These are phyloP conservation scores for Camillea tinctor DNA, from an alignment of 2,329 filamentous ascomycete genomes.

Conservation along the genomic window DNA sequence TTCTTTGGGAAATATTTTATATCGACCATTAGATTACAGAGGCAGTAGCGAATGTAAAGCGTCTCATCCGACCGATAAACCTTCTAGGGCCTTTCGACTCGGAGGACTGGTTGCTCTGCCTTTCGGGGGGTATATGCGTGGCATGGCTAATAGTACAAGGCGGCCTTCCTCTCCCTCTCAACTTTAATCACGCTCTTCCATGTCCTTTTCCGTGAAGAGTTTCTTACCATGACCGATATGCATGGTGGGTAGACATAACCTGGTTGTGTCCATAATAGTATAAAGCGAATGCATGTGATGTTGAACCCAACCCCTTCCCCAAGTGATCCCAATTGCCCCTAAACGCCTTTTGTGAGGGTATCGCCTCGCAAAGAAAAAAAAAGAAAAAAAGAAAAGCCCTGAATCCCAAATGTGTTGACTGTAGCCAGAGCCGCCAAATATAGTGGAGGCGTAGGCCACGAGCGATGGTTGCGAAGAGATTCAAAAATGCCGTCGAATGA, in stretches of 20 bases:
- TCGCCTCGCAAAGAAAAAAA: constrained; percentile 26
- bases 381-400: constrained; percentile 14
- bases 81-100: constrained; percentile 6
- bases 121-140: constrained; percentile 26
- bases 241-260: not conserved
- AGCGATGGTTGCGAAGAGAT: constrained; percentile 26
- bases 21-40: constrained; percentile 30
- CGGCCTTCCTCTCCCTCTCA: constrained; percentile 15
- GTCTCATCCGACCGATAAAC: constrained; percentile 12
- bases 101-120: constrained; percentile 21
- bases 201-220: constrained; percentile 15
- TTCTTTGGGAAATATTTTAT: constrained; percentile 12
- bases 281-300: constrained; percentile 23
- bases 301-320: constrained; percentile 8
- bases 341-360: constrained; percentile 34
- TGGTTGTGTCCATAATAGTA: constrained; percentile 6
- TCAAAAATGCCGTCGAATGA: constrained; percentile 27
- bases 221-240: constrained; percentile 11
- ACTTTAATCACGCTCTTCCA: constrained; percentile 8
- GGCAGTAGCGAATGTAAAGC: constrained; percentile 26
- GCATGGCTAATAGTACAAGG: constrained; percentile 26
- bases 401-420: constrained; percentile 16
- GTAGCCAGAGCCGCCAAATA: constrained; percentile 18
- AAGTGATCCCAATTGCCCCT: constrained; percentile 12
- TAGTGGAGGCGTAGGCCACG: constrained; percentile 17